phyloP scores from a whole-genome alignment of 2,329 filamentous ascomycete genomes.

The Immersiporthe knoxdaviesiana region DNA sequence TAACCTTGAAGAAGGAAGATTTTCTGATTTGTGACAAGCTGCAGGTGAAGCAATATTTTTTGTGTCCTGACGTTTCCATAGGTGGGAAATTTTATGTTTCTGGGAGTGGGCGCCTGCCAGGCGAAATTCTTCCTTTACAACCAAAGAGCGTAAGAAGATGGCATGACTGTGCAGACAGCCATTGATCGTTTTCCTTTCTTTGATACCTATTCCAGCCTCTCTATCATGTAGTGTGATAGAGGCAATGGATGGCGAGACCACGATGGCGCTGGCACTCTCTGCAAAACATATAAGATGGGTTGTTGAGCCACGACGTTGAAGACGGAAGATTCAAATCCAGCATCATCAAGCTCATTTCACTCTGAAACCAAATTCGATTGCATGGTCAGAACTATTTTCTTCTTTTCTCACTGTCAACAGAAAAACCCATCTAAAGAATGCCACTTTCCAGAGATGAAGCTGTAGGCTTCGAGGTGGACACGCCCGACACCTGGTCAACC shows the following conservation, averaged over 20 bases:
- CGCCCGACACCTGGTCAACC: slow-evolving; percentile 57
- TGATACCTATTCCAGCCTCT: background rate
- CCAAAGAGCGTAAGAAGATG: background rate
- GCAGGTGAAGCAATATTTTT: background rate
- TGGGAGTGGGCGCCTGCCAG: background rate
- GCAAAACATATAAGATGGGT: slow-evolving; percentile 1
- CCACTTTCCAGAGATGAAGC: slow-evolving; percentile 23
- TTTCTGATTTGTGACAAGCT: slow-evolving; percentile 1
- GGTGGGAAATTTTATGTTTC: slow-evolving; percentile 3
- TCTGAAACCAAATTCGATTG: too few relatives aligned
- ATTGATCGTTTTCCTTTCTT: background rate
- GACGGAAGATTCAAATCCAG: background rate
- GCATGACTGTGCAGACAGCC: background rate
- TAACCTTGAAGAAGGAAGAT: background rate
- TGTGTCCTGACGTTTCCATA: background rate
- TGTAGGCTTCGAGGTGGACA: slow-evolving; percentile 60
- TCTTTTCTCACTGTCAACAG: too few relatives aligned
- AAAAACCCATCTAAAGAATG: background rate
- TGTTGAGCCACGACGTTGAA: background rate
- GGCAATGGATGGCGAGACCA: background rate
- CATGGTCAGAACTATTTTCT: background rate
- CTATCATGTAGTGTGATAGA: background rate
- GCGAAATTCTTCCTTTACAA: background rate
- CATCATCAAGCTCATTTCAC: background rate
- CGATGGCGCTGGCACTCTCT: background rate